Percentiles rank a stretch among this genome's conserved stretches.
Evolutionary conservation across 2,329 filamentous ascomycete genomes (phyloP).

Genomic region (Rosellinia necatrix): DNA sequence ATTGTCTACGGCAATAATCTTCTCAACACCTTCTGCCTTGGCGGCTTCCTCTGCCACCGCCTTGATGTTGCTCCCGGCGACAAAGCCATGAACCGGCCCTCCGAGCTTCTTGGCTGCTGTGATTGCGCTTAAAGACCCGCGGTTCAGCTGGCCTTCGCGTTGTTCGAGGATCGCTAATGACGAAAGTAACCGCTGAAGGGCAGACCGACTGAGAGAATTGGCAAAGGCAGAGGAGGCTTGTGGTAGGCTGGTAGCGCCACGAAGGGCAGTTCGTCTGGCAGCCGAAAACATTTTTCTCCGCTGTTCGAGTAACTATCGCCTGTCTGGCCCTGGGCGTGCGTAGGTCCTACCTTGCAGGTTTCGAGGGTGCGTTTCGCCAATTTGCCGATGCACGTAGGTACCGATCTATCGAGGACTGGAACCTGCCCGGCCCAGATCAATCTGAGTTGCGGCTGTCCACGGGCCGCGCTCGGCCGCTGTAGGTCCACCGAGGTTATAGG

Average conservation of each 20-base stretch:
- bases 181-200: constrained; percentile 73
- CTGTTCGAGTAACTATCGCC: constrained; percentile 1
- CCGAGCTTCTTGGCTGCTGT: constrained; percentile 87
- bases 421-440: not conserved
- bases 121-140: constrained; percentile 80
- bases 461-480: constrained; percentile 23
- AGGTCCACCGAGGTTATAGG: constrained; percentile 25
- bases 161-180: constrained; percentile 93
- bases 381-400: not conserved
- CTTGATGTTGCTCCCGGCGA: constrained; percentile 81
- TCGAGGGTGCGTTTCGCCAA: constrained; percentile 8
- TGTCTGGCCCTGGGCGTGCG: not conserved
- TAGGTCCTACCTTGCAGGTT: not conserved
- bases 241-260: constrained; percentile 31
- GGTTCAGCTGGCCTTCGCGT: constrained; percentile 83
- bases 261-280: constrained; percentile 36
- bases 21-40: constrained; percentile 88
- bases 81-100: constrained; percentile 81
- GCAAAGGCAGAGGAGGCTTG: constrained; percentile 38
- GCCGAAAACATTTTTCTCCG: constrained; percentile 37
- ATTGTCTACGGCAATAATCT: constrained; percentile 88
- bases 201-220: constrained; percentile 51
- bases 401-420: no score
- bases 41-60: constrained; percentile 79
- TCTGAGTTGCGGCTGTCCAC: constrained; percentile 27